Percentiles rank a stretch among this genome's conserved stretches.
Conservation (phyloP, 2,329 filamentous ascomycete species). For the Alternaria sp. region DNA sequence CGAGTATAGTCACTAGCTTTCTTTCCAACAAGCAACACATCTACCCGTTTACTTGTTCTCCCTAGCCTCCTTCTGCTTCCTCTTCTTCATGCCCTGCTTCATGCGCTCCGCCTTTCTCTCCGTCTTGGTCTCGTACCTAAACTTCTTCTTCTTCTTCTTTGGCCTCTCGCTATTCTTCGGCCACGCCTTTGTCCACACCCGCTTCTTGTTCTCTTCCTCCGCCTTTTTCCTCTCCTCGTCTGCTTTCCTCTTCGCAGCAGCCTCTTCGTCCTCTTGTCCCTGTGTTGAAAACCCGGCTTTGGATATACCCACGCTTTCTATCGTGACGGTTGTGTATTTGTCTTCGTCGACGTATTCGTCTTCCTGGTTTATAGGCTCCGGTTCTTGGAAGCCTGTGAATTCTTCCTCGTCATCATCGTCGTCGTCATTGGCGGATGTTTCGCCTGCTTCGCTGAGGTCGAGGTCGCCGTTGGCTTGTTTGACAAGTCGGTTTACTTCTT, state of each 20-base stretch:
- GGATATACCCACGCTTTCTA: constrained; percentile 84
- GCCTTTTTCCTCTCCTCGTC: constrained; percentile 22
- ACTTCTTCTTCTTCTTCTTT: constrained; percentile 89
- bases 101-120: constrained; percentile 70
- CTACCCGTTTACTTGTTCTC: constrained; percentile 25
- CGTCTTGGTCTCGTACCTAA: constrained; percentile 87
- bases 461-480: constrained; percentile 61
- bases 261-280: constrained; percentile 36
- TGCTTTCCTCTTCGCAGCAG: constrained; percentile 29
- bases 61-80: constrained; percentile 69
- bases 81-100: constrained; percentile 73
- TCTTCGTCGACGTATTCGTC: constrained; percentile 98
- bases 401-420: constrained; percentile 66
- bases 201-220: constrained; percentile 58
- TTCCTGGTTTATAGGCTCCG: constrained; percentile 73
- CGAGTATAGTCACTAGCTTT: background rate
- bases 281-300: constrained; percentile 73
- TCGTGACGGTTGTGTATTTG: constrained; percentile 91
- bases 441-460: constrained; percentile 40
- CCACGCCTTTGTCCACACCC: constrained; percentile 60
- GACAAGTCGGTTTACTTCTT: constrained; percentile 74
- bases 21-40: background rate
- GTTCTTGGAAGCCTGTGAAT: constrained; percentile 51
- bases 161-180: constrained; percentile 52
- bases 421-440: constrained; percentile 39